Evolutionary conservation across 1,139 yeast genomes (phyloP).

Genomic region (Meyerozyma guilliermondii): DNA sequence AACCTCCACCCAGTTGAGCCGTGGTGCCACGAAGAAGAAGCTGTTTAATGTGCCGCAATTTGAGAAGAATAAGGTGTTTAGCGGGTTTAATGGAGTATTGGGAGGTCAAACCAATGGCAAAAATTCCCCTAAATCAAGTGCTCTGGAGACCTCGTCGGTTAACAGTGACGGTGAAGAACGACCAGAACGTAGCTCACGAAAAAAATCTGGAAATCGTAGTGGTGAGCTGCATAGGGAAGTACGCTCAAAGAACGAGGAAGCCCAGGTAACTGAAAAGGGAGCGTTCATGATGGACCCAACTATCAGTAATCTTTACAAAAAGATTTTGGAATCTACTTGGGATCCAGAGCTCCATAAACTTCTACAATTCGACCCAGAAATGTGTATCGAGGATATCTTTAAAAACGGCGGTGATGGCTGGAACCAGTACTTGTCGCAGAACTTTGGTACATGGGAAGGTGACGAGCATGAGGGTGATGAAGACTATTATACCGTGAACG

Average conservation of each 20-base stretch:
- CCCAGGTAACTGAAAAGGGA: neutral
- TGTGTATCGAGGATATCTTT: constrained; percentile 71
- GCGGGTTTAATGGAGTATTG: constrained; percentile 34
- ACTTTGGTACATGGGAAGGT: constrained; percentile 9
- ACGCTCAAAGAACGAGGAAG: neutral
- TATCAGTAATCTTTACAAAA: constrained; percentile 49
- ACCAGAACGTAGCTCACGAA: neutral
- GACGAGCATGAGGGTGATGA: constrained; percentile 31
- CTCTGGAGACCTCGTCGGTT: neutral
- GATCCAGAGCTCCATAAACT: constrained; percentile 55
- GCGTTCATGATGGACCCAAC: constrained; percentile 41
- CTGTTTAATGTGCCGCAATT: constrained; percentile 33
- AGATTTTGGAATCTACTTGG: constrained; percentile 72
- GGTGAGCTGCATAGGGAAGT: neutral
- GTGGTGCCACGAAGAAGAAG: constrained; percentile 5
- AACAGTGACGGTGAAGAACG: neutral
- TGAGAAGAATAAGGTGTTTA: constrained; percentile 34
- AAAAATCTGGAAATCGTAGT: neutral
- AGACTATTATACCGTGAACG: constrained; percentile 39
- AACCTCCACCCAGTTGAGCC: constrained; percentile 2
- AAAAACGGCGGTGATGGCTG: constrained; percentile 67
- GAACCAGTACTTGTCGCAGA: constrained; percentile 29
- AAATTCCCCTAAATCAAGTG: neutral
- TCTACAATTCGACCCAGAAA: constrained; percentile 67
- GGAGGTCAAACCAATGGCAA: neutral